Percentiles rank a stretch among this genome's conserved stretches.
phyloP scores from a whole-genome alignment of 345 rosid species.

The Microthlaspi erraticum region DNA sequence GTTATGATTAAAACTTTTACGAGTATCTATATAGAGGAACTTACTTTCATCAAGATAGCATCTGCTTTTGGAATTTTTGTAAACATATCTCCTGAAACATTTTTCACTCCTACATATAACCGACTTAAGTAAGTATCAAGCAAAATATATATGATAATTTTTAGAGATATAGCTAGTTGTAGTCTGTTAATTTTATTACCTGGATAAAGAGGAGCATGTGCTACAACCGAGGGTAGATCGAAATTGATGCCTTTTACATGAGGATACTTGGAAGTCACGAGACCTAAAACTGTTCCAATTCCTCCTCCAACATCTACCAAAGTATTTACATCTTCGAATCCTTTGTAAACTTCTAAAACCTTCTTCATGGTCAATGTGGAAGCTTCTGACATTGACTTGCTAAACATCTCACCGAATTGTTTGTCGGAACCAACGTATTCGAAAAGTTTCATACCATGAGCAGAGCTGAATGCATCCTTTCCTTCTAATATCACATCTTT shows the following conservation, averaged over 20 bases:
- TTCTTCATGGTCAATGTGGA: too few relatives aligned
- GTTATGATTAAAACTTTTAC: not conserved
- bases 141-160: too few relatives aligned
- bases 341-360: too few relatives aligned
- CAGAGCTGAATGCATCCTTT: constrained; percentile 40
- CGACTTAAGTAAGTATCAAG: not conserved
- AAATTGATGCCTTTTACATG: constrained; percentile 32
- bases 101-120: constrained; percentile 56
- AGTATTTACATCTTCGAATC: too few relatives aligned
- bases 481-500: too few relatives aligned
- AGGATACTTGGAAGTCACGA: constrained; percentile 1
- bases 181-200: not conserved
- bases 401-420: too few relatives aligned
- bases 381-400: too few relatives aligned
- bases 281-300: constrained; percentile 48
- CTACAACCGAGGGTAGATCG: constrained; percentile 41
- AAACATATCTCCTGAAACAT: constrained; percentile 85
- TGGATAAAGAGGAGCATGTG: constrained; percentile 41
- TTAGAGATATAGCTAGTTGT: not conserved
- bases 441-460: constrained; percentile 54
- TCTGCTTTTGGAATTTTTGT: constrained; percentile 67
- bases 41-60: constrained; percentile 83
- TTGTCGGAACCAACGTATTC: constrained; percentile 48
- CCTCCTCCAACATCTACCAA: constrained; percentile 73
- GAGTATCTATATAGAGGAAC: not conserved